phyloP scores from a whole-genome alignment of 495 filamentous ascomycete genomes.

The Arthonia radiata region DNA sequence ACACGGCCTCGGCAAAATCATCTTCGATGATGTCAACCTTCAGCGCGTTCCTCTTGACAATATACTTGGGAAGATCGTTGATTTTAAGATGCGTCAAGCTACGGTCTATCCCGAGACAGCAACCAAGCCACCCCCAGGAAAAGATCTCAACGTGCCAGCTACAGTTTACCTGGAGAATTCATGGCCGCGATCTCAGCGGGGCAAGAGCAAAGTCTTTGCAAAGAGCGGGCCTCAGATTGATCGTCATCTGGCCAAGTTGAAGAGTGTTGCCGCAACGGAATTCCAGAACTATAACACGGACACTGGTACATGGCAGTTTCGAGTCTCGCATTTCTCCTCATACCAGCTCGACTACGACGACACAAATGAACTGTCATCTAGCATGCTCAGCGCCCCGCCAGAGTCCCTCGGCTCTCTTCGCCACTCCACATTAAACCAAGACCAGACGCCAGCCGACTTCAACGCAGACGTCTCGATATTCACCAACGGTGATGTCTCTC shows the following conservation, averaged over 20 bases:
- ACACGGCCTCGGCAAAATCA: conserved; percentile 48
- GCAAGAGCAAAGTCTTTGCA: conserved; percentile 24
- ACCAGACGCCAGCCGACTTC: conserved; percentile 12
- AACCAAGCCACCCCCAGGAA: conserved; percentile 57
- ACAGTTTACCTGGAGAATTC: conserved; percentile 68
- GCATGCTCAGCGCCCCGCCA: conserved; percentile 31
- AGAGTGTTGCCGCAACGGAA: conserved; percentile 47
- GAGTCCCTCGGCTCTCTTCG: conserved; percentile 34
- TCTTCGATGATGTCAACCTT: conserved; percentile 66
- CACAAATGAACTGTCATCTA: conserved; percentile 28
- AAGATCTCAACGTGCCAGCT: conserved; percentile 77
- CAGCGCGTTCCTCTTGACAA: conserved; percentile 42
- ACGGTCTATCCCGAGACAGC: conserved; percentile 61
- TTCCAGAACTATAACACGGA: conserved; percentile 55
- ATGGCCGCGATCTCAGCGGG: conserved; percentile 52
- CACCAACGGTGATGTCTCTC: conserved; percentile 16
- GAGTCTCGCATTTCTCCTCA: conserved; percentile 80
- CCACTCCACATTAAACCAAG: conserved; percentile 31
- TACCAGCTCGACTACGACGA: conserved; percentile 82
- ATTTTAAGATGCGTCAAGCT: conserved; percentile 44
- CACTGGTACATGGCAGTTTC: conserved; percentile 73
- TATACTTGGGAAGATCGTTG: conserved; percentile 46
- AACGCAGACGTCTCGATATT: conserved; percentile 10
- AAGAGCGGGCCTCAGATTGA: conserved; percentile 33
- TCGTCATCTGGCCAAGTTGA: conserved; percentile 64